Base-by-base conservation (phyloP, 768 basidiomycete species). In the Boletales sp. region DNA sequence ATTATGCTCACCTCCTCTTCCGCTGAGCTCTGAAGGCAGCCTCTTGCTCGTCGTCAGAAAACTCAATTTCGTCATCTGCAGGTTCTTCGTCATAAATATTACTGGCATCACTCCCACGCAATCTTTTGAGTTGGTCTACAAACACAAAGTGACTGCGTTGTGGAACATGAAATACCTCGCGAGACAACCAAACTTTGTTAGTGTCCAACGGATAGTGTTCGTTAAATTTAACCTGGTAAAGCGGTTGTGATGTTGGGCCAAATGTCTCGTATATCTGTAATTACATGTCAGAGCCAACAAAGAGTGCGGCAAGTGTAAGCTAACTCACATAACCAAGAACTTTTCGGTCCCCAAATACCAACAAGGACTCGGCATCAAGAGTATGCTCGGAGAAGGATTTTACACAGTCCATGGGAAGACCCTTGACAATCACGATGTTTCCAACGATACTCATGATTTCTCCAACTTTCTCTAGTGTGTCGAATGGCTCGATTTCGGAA, bases 51-150 rank as follows among this genome's bases (percentile, higher is more conserved):
- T 98, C 95, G 56, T 98, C 95, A 4, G 90, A 93, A 69, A 94
- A 98, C 64, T 98, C 95, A 29, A 90, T 61, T 62, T 97, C 95
- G 48, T 91, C 81, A 17, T 90, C 93, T 2, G 75, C 88, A 3
- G 90, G 86, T 65, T 98, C 95, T 68, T 98, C 95, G 62, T 98
- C 95, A 57, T 93, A 83, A 10, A 93, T 76, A 63, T 97, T 98
- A 61, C 89, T 92, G 18, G 95, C 95, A 58, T 98, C 95, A 55
- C 90, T 93, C 37, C 94, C 95, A 63, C 85, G 94, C 53, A 82
- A 64, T 15, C 71, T 75, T 51, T 80, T 78, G 40, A 97, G 77
- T 40, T 84, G 80, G 34, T 78, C 74, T 40, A 93, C 76, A 65
- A 90, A 93, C 45, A 97, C 86, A 63, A 94, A 94, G 38, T 80